A percentile compares a stretch with the other conserved stretches of the same genome.
These are phyloP conservation scores for Gelatoporia subvermispora DNA, from an alignment of 768 basidiomycete genomes.

Conservation along the genomic window DNA sequence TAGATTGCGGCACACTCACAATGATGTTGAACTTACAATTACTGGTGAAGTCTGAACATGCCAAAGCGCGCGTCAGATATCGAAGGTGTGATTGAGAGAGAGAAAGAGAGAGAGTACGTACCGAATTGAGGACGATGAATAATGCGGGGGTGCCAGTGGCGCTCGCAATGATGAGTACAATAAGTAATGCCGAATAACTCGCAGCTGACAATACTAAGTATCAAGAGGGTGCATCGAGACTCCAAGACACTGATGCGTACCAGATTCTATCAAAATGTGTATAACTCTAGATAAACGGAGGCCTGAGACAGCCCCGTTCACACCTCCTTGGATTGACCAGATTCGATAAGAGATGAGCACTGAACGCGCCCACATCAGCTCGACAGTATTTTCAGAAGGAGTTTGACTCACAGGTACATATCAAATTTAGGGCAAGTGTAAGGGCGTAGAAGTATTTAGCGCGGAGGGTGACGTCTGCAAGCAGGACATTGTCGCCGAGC, in stretches of 20 bases:
- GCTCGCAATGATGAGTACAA: constrained; percentile 16
- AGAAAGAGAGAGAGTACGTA: constrained; percentile 6
- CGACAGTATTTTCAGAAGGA: not conserved
- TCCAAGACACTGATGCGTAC: not conserved
- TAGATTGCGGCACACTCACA: not conserved
- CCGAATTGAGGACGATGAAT: constrained; percentile 11
- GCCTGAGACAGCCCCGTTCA: constrained; percentile 3
- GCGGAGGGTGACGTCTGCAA: constrained; percentile 15
- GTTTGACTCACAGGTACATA: constrained; percentile 22
- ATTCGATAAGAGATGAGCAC: constrained; percentile 22
- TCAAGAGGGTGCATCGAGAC: not conserved
- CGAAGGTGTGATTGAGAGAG: not conserved
- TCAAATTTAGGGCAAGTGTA: constrained; percentile 21
- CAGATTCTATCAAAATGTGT: constrained; percentile 18
- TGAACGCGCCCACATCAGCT: not conserved
- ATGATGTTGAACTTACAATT: no score
- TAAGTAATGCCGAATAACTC: constrained; percentile 14
- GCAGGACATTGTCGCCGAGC: constrained; percentile 18
- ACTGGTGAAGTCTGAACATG: no score
- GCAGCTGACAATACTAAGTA: constrained; percentile 6
- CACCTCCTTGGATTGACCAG: constrained; percentile 17
- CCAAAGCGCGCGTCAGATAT: not conserved
- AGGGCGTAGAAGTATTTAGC: constrained; percentile 21
- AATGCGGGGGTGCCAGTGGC: constrained; percentile 1
- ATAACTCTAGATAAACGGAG: constrained; percentile 9